A percentile compares a stretch with the other conserved stretches of the same genome.
phyloP scores from a whole-genome alignment of 1,284 basidiomycete genomes.

The Psilocybe mexicana region DNA sequence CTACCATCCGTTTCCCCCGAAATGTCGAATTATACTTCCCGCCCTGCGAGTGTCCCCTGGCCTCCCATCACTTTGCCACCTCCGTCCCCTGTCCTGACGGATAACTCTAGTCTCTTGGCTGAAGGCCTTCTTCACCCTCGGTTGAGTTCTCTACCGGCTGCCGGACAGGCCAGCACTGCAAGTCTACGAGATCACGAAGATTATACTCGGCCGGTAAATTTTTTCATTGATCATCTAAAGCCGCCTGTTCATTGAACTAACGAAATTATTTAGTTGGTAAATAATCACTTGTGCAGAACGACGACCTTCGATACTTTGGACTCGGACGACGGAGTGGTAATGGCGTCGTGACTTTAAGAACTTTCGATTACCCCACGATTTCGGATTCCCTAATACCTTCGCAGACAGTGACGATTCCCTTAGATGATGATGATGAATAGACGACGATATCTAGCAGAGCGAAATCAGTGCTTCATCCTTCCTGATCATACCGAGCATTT shows the following conservation, averaged over 20 bases:
- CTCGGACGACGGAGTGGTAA: conserved; percentile 6
- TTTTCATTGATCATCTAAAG: not conserved
- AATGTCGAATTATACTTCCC: not conserved
- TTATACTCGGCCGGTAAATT: conserved; percentile 26
- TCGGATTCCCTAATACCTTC: not conserved
- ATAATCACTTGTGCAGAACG: conserved; percentile 24
- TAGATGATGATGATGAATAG: not conserved
- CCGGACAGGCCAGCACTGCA: conserved; percentile 19
- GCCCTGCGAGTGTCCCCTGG: conserved; percentile 10
- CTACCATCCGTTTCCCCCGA: not conserved
- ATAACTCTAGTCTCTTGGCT: conserved; percentile 16
- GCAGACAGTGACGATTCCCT: not conserved
- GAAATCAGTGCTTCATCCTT: not conserved
- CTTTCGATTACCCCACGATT: not conserved
- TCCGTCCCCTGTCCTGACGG: conserved; percentile 17
- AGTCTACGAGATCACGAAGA: conserved; percentile 29
- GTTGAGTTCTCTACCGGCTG: conserved; percentile 9
- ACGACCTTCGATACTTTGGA: conserved; percentile 22
- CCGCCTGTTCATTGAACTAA: not conserved
- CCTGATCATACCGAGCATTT: not conserved
- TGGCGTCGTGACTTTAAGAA: not conserved
- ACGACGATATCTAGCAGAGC: not conserved
- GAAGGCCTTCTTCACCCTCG: conserved; percentile 24
- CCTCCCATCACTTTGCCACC: conserved; percentile 19
- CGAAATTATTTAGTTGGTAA: conserved; percentile 15